phyloP scores from a whole-genome alignment of 139 green algal genomes.

The Closterium sp. region DNA sequence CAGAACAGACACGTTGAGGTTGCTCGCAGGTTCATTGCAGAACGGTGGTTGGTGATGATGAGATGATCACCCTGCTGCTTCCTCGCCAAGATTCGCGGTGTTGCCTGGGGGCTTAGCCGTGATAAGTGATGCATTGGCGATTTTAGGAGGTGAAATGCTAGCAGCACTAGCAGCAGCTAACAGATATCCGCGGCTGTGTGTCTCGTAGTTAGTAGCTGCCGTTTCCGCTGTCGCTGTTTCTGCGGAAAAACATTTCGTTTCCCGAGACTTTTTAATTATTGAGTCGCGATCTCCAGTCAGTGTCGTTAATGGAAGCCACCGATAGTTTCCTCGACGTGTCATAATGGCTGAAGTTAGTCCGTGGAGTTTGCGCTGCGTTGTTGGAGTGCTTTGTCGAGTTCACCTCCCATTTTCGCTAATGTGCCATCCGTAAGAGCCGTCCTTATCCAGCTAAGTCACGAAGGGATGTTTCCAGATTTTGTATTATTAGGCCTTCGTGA shows the following conservation, averaged over 20 bases:
- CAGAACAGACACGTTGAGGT: too few species aligned
- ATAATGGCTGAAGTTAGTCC: background rate
- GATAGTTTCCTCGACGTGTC: background rate
- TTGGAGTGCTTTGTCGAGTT: background rate
- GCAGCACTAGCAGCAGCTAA: background rate
- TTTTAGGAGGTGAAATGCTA: background rate
- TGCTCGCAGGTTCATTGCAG: too few species aligned
- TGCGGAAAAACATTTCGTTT: background rate
- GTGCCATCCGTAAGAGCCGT: background rate
- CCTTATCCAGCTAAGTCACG: background rate
- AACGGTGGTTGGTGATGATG: background rate
- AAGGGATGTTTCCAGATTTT: background rate
- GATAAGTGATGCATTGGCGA: too few species aligned
- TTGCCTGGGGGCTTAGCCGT: too few species aligned
- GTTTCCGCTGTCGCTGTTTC: background rate
- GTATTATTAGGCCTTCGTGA: too few species aligned
- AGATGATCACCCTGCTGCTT: too few species aligned
- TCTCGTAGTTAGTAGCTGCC: background rate
- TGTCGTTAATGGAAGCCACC: background rate
- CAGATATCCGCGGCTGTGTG: background rate
- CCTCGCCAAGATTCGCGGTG: too few species aligned
- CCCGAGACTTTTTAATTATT: background rate
- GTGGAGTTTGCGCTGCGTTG: background rate
- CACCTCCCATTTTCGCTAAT: background rate
- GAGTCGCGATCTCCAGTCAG: background rate